Conservation (phyloP, 2,329 filamentous ascomycete genomes). For the Stemphylium beticola region DNA sequence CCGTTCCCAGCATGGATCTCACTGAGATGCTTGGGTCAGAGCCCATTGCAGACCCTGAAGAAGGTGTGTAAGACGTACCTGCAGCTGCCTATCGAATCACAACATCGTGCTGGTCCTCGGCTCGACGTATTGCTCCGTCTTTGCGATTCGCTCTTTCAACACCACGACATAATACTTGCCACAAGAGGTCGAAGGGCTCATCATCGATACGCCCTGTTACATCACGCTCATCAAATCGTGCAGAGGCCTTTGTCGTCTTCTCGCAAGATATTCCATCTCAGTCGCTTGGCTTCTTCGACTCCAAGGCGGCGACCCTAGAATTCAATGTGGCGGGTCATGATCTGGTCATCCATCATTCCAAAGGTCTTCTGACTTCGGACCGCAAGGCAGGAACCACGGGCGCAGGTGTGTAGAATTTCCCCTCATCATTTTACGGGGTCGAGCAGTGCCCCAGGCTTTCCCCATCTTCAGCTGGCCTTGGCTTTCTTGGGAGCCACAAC, state of each 20-base stretch:
- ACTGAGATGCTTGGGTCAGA: conserved; percentile 49
- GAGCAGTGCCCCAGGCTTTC: conserved; percentile 16
- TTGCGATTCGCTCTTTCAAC: conserved; percentile 26
- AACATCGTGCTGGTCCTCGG: conserved; percentile 18
- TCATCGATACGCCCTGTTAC: background rate
- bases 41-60: conserved; percentile 63
- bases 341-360: conserved; percentile 81
- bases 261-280: conserved; percentile 73
- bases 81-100: conserved; percentile 19
- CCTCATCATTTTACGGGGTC: conserved; percentile 20
- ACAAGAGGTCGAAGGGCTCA: background rate
- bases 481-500: conserved; percentile 24
- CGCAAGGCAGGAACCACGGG: conserved; percentile 76
- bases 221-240: conserved; percentile 23
- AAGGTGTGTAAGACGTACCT: conserved; percentile 55
- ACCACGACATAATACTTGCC: background rate
- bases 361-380: conserved; percentile 77
- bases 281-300: conserved; percentile 78
- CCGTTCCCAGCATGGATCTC: conserved; percentile 26
- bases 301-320: conserved; percentile 68
- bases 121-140: conserved; percentile 18
- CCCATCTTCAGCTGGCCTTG: conserved; percentile 24
- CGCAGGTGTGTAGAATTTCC: conserved; percentile 57
- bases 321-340: conserved; percentile 73
- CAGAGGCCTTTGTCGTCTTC: conserved; percentile 90